Base-by-base conservation (phyloP, 2,329 filamentous ascomycete genomes). In the Alternaria triticina region DNA sequence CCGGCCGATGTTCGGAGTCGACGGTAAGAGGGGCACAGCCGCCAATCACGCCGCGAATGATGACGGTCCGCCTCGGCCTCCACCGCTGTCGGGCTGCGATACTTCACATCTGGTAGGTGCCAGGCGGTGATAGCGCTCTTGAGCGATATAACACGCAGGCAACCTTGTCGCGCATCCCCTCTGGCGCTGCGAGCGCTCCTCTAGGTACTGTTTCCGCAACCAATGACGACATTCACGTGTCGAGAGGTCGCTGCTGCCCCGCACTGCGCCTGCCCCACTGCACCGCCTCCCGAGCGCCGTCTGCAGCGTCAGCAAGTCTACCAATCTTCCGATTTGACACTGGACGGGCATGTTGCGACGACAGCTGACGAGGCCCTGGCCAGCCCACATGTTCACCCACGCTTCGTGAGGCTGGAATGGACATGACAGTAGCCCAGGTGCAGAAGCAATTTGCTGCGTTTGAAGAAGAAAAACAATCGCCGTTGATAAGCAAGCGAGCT, bases 1-100 rank as follows among this genome's bases (percentile, higher is more conserved):
- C 62, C 57, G 55, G 68, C 75, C 75, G 75, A 77, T 74, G 61
- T 71, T 74, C 73, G 75, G 74, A 74, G 72, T 54, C 54, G 57
- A 59, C 52, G 54, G 59, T 49, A 54, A 66, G 63, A 66, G 66
- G 64, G 67, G 66, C 65, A 61, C 57, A 52, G 51, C 63, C 57
- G 68, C 72, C 68, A 73, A 74, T 74, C 69, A 73, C 52, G 62
- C 43, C 36, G 65, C 63, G 25, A 58, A 30, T 71, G 67, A 75
- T 76, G 70, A 74, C 69, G 59, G 70, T 47, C 27, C 47, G 49
- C 27, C 52, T 67, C 66, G 63, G 63, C 62, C 65, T 57, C 54
- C 62, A 55, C 23, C 58, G 67, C 59, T 56, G 59, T 54, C 51
- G 57, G 50, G 44, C 54, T 59, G 47, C 58, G n/a, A 50, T 56